Evolutionary conservation across 257 asterid genomes (phyloP).

Genomic region (Anisodus acutangulus): DNA sequence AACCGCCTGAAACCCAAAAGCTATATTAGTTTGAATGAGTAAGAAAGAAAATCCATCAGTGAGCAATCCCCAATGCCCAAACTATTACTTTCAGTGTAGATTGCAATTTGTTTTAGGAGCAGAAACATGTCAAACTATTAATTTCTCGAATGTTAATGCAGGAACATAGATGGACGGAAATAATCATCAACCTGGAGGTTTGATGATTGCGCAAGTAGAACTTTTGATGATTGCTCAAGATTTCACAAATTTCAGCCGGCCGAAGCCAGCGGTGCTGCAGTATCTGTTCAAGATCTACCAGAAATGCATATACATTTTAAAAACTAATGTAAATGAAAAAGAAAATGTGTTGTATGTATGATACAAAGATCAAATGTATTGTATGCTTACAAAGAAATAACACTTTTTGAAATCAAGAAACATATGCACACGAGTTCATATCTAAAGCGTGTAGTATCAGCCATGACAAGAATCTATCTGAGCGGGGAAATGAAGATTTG

Average conservation of each 20-base stretch:
- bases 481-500: too few species aligned
- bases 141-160: neutral
- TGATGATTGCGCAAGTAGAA: slow-evolving; percentile 32
- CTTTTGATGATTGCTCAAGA: slow-evolving; percentile 32
- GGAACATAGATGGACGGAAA: neutral
- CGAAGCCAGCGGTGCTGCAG: slow-evolving; percentile 39
- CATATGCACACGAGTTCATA: too few species aligned
- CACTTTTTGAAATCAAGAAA: neutral
- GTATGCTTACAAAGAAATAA: neutral
- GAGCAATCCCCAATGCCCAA: neutral
- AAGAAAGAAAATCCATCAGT: neutral
- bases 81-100: neutral
- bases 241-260: slow-evolving; percentile 40
- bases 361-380: neutral
- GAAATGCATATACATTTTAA: neutral
- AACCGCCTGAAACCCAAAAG: slow-evolving; percentile 28
- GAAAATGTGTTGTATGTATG: neutral
- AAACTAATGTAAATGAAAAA: too few species aligned
- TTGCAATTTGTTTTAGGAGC: neutral
- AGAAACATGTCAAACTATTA: neutral
- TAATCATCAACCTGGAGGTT: slow-evolving; percentile 35
- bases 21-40: neutral
- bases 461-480: too few species aligned
- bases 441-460: too few species aligned
- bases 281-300: slow-evolving; percentile 32